Evolutionary conservation across 2,329 filamentous ascomycete species (phyloP), one percentile per base, ranked within the genome.

Genomic region (Simplicillium sp.): DNA sequence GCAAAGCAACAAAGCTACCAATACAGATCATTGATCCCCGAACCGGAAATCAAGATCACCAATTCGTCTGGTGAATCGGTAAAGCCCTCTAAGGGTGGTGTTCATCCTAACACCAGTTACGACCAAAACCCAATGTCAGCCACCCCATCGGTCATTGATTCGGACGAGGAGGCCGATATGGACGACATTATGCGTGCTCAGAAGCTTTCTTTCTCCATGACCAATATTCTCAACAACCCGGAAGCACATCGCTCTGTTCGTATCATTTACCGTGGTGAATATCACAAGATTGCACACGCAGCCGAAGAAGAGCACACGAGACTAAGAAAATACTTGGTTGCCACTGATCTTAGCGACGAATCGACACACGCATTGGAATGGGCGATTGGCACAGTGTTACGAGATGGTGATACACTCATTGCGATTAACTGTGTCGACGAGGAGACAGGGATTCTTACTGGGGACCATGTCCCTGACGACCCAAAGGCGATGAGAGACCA

Each of bases 401-500:
- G 92, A 37, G 89, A 97, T 51, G 92, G 92, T 7, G 92, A 98
- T 57, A 97, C 90, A 0, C 71, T 98, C 29, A 80, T 96, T 46
- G 88, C 87, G 3, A 87, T 97, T 36, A 95, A 94, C 64, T 94
- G 89, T 43, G 82, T 94, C 17, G 88, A 96, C 50, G 90, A 97
- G 58, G 90, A 97, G 51, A 73, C 73, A 8, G 78, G 75, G 13
- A 73, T 80, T n/a, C 62, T 61, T 2, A 56, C 61, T 28, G 70
- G 68, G 29, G 70, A 71, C 12, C 70, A 73, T 37, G 74, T 84
- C 12, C 80, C 80, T 1, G 84, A 90, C 51, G 87, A 88, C 18
- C 73, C 75, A 11, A 84, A 80, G 46, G 80, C 79, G 17, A 84
- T 87, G 62, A 80, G 77, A 55, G 87, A 92, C 56, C 83, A 87